Evolutionary conservation across 208 protist species (phyloP).

Genomic region (Lotmaria passim): DNA sequence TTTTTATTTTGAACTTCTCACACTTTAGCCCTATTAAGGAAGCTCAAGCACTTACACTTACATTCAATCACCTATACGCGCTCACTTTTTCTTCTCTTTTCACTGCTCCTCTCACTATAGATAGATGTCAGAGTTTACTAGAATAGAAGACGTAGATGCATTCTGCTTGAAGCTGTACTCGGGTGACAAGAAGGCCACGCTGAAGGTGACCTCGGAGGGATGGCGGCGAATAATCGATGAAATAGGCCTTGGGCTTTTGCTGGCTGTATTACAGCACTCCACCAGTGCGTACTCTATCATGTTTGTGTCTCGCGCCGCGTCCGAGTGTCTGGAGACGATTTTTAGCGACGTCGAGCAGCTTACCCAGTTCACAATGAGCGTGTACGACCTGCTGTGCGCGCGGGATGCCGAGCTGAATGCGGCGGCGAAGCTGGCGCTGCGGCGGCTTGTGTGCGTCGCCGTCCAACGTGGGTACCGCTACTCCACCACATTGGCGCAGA

Average conservation of each 20-base stretch:
- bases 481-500: constrained; percentile 23
- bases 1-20: constrained; percentile 3
- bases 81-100: not conserved
- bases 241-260: constrained; percentile 25
- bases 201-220: constrained; percentile 34
- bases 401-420: constrained; percentile 29
- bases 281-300: constrained; percentile 54
- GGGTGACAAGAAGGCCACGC: constrained; percentile 40
- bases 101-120: constrained; percentile 17
- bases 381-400: constrained; percentile 28
- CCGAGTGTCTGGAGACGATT: constrained; percentile 44
- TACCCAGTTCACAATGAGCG: constrained; percentile 30
- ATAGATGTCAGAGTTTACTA: constrained; percentile 52
- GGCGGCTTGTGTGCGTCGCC: constrained; percentile 28
- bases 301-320: constrained; percentile 52
- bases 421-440: constrained; percentile 32
- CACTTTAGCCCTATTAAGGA: not conserved
- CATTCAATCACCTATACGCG: not conserved
- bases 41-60: not conserved
- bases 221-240: constrained; percentile 35
- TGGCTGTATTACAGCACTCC: constrained; percentile 41
- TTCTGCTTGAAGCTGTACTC: constrained; percentile 44
- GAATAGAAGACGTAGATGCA: constrained; percentile 47
- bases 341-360: constrained; percentile 31
- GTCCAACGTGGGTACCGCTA: constrained; percentile 37